Conservation (phyloP, 2,329 filamentous ascomycete genomes). For the Botrytis fabae region DNA sequence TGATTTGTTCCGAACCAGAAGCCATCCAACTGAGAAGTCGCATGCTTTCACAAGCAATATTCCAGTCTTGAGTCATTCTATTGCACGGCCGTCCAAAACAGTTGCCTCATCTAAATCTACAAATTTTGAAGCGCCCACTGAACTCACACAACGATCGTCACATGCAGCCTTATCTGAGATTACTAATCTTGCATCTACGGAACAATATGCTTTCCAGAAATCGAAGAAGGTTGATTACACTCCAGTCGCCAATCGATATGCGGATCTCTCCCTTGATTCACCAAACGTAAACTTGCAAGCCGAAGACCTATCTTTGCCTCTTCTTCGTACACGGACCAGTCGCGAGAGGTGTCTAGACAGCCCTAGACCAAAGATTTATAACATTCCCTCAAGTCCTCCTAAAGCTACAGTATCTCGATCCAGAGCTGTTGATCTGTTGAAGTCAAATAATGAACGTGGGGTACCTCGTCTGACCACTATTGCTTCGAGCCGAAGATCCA, state of each 20-base stretch:
- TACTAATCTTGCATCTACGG: slow-evolving; percentile 31
- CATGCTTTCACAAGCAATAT: slow-evolving; percentile 30
- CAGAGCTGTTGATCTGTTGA: slow-evolving; percentile 26
- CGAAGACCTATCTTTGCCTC: slow-evolving; percentile 28
- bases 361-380: slow-evolving; percentile 37
- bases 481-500: slow-evolving; percentile 30
- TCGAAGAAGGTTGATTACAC: slow-evolving; percentile 35
- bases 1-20: slow-evolving; percentile 15
- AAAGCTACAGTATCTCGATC: slow-evolving; percentile 31
- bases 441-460: slow-evolving; percentile 26
- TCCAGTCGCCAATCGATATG: slow-evolving; percentile 30
- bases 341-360: slow-evolving; percentile 32
- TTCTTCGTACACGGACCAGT: slow-evolving; percentile 24
- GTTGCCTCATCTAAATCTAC: slow-evolving; percentile 23
- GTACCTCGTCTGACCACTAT: slow-evolving; percentile 21
- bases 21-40: slow-evolving; percentile 17
- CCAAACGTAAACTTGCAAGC: slow-evolving; percentile 29
- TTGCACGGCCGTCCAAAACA: slow-evolving; percentile 30
- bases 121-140: slow-evolving; percentile 25
- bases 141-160: slow-evolving; percentile 24
- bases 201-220: slow-evolving; percentile 30
- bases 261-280: slow-evolving; percentile 29
- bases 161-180: slow-evolving; percentile 37
- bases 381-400: slow-evolving; percentile 38
- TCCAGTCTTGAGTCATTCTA: slow-evolving; percentile 29